Evolutionary conservation across 2,329 filamentous ascomycete species (phyloP).

Genomic region (Ramularia endophylla): DNA sequence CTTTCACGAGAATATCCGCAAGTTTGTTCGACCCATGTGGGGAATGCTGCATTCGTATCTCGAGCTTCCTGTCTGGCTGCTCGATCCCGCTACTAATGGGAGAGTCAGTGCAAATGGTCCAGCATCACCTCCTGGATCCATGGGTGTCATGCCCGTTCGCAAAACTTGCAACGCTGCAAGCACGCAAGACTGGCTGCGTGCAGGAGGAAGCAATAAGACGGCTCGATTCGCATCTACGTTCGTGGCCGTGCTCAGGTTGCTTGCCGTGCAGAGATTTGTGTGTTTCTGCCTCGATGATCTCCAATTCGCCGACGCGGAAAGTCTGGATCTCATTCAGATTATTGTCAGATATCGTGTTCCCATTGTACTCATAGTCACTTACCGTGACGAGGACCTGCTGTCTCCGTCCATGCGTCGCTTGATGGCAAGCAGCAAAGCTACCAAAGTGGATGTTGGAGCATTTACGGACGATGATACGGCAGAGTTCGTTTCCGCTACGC

Average conservation of each 20-base stretch:
- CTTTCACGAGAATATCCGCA: constrained; percentile 54
- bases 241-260: constrained; percentile 74
- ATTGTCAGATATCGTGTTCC: constrained; percentile 74
- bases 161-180: constrained; percentile 33
- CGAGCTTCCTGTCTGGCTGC: constrained; percentile 62
- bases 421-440: constrained; percentile 40
- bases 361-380: constrained; percentile 73
- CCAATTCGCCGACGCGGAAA: constrained; percentile 85
- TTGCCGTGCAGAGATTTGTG: constrained; percentile 78
- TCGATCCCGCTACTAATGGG: constrained; percentile 27
- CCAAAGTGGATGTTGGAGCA: constrained; percentile 64
- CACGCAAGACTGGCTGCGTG: constrained; percentile 39
- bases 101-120: constrained; percentile 7
- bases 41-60: constrained; percentile 50
- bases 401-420: constrained; percentile 33
- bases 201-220: constrained; percentile 43
- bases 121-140: constrained; percentile 2
- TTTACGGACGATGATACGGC: constrained; percentile 74
- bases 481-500: constrained; percentile 73
- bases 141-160: constrained; percentile 11
- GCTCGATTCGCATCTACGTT: constrained; percentile 83
- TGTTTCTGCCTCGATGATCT: constrained; percentile 85
- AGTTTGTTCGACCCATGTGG: constrained; percentile 54
- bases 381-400: constrained; percentile 37
- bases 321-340: constrained; percentile 72